A percentile compares a stretch with the other conserved stretches of the same genome.
These are phyloP conservation scores for Microglena sp. DNA, from an alignment of 139 green algal species.

Conservation along the genomic window DNA sequence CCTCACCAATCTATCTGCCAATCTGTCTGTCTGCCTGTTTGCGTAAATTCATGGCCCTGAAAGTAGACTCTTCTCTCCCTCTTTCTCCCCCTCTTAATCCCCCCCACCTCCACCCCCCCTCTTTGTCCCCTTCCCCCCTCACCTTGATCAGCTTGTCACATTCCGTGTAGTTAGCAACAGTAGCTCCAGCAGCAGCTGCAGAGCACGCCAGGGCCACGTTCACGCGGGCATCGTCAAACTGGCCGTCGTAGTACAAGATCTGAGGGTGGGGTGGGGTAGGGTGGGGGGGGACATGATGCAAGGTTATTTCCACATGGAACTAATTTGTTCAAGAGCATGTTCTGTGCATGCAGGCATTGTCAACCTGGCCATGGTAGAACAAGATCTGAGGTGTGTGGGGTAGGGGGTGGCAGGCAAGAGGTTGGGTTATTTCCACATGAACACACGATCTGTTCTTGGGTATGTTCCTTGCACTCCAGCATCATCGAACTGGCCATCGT, in stretches of 20 bases:
- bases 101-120: no score
- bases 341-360: conserved; percentile 78
- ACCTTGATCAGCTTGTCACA: conserved; percentile 68
- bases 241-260: conserved; percentile 93
- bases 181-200: conserved; percentile 73
- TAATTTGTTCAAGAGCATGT: neutral
- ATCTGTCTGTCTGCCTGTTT: no score
- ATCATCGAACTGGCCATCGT: conserved; percentile 97
- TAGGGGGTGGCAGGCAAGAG: neutral
- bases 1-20: no score
- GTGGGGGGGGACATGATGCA: neutral
- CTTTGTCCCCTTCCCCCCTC: neutral
- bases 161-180: conserved; percentile 76
- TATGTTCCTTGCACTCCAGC: conserved; percentile 51
- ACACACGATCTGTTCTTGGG: no score
- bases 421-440: neutral
- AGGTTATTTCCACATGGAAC: neutral
- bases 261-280: conserved; percentile 25
- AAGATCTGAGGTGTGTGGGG: conserved; percentile 67
- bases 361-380: conserved; percentile 96
- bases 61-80: no score
- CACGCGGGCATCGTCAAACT: conserved; percentile 92
- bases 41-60: no score
- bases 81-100: no score
- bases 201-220: conserved; percentile 80